Base-by-base conservation (phyloP, 106 monocot species). In the Apostasia ramifera region DNA sequence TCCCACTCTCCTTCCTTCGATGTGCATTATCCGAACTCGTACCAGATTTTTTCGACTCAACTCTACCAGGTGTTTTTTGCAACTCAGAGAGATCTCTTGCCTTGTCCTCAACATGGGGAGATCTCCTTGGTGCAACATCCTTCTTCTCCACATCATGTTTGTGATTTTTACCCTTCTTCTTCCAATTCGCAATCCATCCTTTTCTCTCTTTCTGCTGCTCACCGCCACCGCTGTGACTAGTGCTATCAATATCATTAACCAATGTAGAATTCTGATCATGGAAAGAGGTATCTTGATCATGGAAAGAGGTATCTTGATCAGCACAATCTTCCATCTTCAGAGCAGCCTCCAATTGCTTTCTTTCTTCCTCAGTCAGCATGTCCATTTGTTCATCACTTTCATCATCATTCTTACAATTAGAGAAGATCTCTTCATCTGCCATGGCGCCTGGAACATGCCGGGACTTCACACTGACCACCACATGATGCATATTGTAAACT, bases 401-500 rank as follows among this genome's bases (percentile, higher is more conserved):
- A 39, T 10, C 15, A 40, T 59, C 46, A 59, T 58, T 47, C 57
- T 70, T 39, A 14, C 8, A 60, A 51, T 54, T 47, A 13, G 8
- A 1, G 70, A 9, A 8, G 3, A 47, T 37, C 12, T 81, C 76
- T 2, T 82, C 76, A 5, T 73, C 74, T 3, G 50, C 59, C 47
- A 68, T 53, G 39, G 82, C 79, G 40, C 75, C 82, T 1, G 85
- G 85, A 15, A 80, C 80, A 3, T 54, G 64, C 10, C 85, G 63
- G 8, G 85, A 78, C 80, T 81, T 89, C 37, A 89, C 67, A 52
- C 82, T 83, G 1, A 78, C 66, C 11, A 85, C 78, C 13, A 82
- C 85, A 61, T 85, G 65, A 55, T 80, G 82, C 89, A 89, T 85
- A 37, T 80, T 78, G 66, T 80, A 89, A 4, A 83, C 79, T 63